A percentile compares a stretch with the other conserved stretches of the same genome.
These are phyloP conservation scores for Fraxinus platypoda DNA, from an alignment of 305 asterid species.

Conservation along the genomic window DNA sequence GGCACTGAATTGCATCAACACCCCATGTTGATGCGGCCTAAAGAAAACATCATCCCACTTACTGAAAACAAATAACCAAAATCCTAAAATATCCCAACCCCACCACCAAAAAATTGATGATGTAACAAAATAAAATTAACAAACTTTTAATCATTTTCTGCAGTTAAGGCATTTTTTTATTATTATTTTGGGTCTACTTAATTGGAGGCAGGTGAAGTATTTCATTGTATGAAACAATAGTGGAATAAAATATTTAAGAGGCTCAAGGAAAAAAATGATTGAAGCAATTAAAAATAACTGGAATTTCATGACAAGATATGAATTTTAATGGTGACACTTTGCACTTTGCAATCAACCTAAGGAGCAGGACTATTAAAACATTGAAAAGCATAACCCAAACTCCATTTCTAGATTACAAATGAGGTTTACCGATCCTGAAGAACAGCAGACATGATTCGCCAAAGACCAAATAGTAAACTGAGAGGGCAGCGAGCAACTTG, in stretches of 20 bases:
- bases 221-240: neutral
- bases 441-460: neutral
- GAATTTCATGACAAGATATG: constrained; percentile 39
- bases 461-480: constrained; percentile 3
- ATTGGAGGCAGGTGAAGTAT: neutral
- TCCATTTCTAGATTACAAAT: constrained; percentile 36
- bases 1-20: neutral
- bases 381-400: constrained; percentile 23
- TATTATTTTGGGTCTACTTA: neutral
- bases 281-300: constrained; percentile 25
- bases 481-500: constrained; percentile 17
- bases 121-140: neutral
- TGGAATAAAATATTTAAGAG: constrained; percentile 20
- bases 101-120: neutral
- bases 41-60: neutral
- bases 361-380: constrained; percentile 17
- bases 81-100: neutral
- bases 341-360: constrained; percentile 25
- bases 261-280: constrained; percentile 24
- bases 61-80: neutral
- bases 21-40: constrained; percentile 10
- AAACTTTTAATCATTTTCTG: neutral
- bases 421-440: constrained; percentile 30
- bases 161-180: neutral
- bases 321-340: constrained; percentile 20